These are phyloP conservation scores for Meredithiella fracta DNA, from an alignment of 2,329 filamentous ascomycete species.

Conservation along the genomic window DNA sequence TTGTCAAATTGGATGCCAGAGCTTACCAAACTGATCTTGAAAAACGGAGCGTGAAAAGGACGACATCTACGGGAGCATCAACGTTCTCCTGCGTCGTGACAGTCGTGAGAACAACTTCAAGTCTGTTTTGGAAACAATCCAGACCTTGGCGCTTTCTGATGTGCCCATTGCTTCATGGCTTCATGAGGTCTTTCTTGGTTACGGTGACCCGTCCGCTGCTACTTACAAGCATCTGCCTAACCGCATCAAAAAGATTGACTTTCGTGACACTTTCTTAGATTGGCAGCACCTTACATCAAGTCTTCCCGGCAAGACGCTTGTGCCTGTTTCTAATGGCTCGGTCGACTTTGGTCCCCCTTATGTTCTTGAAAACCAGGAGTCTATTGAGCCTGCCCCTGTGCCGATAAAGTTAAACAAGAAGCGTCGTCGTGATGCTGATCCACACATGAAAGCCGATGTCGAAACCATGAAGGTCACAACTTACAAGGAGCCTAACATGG, in stretches of 20 bases:
- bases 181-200: slow-evolving; percentile 93
- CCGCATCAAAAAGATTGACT: slow-evolving; percentile 65
- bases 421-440: slow-evolving; percentile 63
- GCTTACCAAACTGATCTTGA: slow-evolving; percentile 66
- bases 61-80: slow-evolving; percentile 71
- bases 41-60: slow-evolving; percentile 46
- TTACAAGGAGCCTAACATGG: slow-evolving; percentile 75
- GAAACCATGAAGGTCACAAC: slow-evolving; percentile 70
- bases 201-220: slow-evolving; percentile 79
- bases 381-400: slow-evolving; percentile 26
- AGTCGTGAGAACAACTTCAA: slow-evolving; percentile 96
- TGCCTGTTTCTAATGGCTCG: slow-evolving; percentile 54
- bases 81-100: slow-evolving; percentile 67
- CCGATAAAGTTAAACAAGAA: slow-evolving; percentile 60
- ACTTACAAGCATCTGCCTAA: slow-evolving; percentile 71
- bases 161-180: slow-evolving; percentile 80
- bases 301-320: slow-evolving; percentile 71
- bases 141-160: slow-evolving; percentile 67
- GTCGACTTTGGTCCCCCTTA: slow-evolving; percentile 77
- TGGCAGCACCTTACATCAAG: slow-evolving; percentile 90
- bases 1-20: slow-evolving; percentile 64
- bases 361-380: slow-evolving; percentile 49
- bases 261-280: slow-evolving; percentile 83
- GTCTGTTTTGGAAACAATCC: slow-evolving; percentile 80
- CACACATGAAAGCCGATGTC: slow-evolving; percentile 41